Percentiles rank a stretch among this genome's conserved stretches.
These are phyloP conservation scores for Phytophthora gonapodyides DNA, from an alignment of 352 stramenopile species.

Conservation along the genomic window DNA sequence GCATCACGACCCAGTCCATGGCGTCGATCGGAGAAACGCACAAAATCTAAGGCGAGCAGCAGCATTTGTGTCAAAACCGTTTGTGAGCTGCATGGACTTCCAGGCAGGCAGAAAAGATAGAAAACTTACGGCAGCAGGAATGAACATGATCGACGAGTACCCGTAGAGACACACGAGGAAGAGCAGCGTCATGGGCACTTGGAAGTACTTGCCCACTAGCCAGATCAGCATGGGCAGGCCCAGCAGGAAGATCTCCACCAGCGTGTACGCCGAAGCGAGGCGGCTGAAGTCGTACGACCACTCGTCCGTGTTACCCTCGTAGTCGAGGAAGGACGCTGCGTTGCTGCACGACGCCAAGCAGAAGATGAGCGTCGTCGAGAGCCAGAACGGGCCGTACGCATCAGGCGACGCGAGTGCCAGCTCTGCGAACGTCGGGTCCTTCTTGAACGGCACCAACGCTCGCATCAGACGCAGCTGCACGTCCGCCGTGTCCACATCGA, in stretches of 20 bases:
- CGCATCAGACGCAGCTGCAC: constrained; percentile 77
- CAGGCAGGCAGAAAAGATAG: constrained; percentile 4
- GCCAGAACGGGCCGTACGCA: constrained; percentile 85
- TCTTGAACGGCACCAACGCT: constrained; percentile 84
- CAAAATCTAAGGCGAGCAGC: constrained; percentile 51
- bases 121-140: constrained; percentile 66
- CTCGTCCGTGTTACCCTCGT: constrained; percentile 52
- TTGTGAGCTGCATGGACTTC: too few species aligned
- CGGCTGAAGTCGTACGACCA: constrained; percentile 88
- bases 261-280: constrained; percentile 74
- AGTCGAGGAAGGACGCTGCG: constrained; percentile 82
- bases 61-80: not conserved
- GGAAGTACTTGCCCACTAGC: constrained; percentile 79
- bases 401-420: constrained; percentile 61
- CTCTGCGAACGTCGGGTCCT: constrained; percentile 81
- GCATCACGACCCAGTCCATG: constrained; percentile 81
- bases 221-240: constrained; percentile 78
- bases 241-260: constrained; percentile 80
- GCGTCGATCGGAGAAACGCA: constrained; percentile 75
- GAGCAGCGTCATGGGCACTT: constrained; percentile 74
- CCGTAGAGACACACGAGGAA: constrained; percentile 87
- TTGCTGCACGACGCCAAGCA: constrained; percentile 86
- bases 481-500: constrained; percentile 85
- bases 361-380: constrained; percentile 88
- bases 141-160: constrained; percentile 86